Evolutionary conservation across 306 rosid species (phyloP), one percentile per base, ranked within the genome.

Genomic region (Acacia crassicarpa): DNA sequence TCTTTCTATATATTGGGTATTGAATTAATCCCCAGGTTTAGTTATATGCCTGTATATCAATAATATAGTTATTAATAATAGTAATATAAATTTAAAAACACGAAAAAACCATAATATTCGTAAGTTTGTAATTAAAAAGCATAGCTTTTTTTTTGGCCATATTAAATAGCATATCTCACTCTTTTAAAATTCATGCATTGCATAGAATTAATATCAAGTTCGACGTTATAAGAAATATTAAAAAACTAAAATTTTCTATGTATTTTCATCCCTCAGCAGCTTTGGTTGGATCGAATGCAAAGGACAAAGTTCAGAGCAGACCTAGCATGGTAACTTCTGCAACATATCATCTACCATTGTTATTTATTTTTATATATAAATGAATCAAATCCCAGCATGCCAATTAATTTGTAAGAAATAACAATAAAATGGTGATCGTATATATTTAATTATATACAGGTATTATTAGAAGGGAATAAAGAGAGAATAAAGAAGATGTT

Each of bases 381-480:
- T 12, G 58, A 51, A 51, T 51, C 54, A 17, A 51, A 51, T 48
- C 4, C 25, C 4, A 11, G 9, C 4, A 9, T 22, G 67, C 1
- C 7, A 11, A 11, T 3, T 61, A 61, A 4, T 25, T 11, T 16
- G 6, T 27, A 62, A 27, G 11, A 86, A 54, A 7, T 4, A 89
- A 86, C 80, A 85, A 88, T 59, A 89, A 81, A 78, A 90, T 89
- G 27, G 79, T 74, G 83, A 81, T 38, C 41, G 41, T 84, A 12
- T 48, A 10, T 14, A 48, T 74, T 90, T 90, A 87, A 89, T 76
- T 12, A 90, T 25, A 83, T 59, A 30, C 69, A 63, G 69, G 17
- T 27, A 15, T 14, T 63, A 5, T 14, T 63, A 5, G 69, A 63
- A 9, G n/a, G n/a, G 4, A 15, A 63, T 14, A 30, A 63, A 25